These are phyloP conservation scores for Fusarium albidum DNA, from an alignment of 2,329 filamentous ascomycete genomes.

Conservation along the genomic window DNA sequence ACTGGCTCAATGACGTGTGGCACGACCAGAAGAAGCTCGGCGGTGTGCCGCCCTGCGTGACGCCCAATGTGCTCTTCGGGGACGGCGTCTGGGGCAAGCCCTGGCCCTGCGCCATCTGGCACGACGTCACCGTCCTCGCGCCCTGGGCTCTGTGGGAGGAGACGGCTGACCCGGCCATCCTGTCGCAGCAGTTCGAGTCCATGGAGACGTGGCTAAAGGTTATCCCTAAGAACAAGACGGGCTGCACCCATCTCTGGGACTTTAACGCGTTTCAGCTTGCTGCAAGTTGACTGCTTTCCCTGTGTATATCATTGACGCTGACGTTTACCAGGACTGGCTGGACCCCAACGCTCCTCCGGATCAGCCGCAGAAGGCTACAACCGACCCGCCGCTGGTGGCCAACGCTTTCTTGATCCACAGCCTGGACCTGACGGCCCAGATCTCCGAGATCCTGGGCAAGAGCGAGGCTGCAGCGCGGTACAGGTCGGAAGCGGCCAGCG, in stretches of 20 bases:
- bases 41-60: conserved; percentile 35
- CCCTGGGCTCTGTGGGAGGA: conserved; percentile 52
- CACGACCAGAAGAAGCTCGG: conserved; percentile 27
- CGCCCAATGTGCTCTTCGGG: conserved; percentile 22
- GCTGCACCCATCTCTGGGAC: conserved; percentile 50
- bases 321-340: conserved; percentile 55
- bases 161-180: conserved; percentile 47
- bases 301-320: rapidly evolving
- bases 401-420: conserved; percentile 57
- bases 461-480: conserved; percentile 21
- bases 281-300: conserved; percentile 11
- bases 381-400: conserved; percentile 51
- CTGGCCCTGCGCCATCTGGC: conserved; percentile 50
- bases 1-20: conserved; percentile 34
- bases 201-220: conserved; percentile 51
- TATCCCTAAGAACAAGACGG: conserved; percentile 44
- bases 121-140: conserved; percentile 51
- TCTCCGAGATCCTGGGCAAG: conserved; percentile 45
- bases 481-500: conserved; percentile 15
- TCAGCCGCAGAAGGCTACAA: conserved; percentile 49
- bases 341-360: conserved; percentile 55
- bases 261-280: conserved; percentile 29
- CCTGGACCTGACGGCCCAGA: conserved; percentile 47
- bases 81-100: conserved; percentile 26
- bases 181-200: conserved; percentile 50